Evolutionary conservation across 345 rosid genomes (phyloP).

Genomic region (Crucihimalaya himalaica): DNA sequence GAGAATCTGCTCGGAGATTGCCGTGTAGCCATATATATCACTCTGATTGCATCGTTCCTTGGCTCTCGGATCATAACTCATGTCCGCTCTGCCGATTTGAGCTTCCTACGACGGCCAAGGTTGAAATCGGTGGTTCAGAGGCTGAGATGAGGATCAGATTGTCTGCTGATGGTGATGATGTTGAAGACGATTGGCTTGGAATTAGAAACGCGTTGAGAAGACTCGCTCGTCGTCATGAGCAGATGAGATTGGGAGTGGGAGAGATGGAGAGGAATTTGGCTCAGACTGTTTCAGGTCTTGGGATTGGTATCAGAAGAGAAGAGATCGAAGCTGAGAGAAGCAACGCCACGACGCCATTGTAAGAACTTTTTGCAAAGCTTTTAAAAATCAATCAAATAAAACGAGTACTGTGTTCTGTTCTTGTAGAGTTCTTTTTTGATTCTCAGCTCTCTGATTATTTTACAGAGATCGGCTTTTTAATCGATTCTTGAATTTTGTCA

Average conservation of each 20-base stretch:
- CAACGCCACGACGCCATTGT: slow-evolving; percentile 7
- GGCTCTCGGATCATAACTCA: slow-evolving; percentile 56
- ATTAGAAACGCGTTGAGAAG: slow-evolving; percentile 39
- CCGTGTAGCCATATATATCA: slow-evolving; percentile 63
- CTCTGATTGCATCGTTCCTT: slow-evolving; percentile 57
- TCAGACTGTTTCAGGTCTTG: slow-evolving; percentile 31
- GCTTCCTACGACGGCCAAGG: slow-evolving; percentile 34
- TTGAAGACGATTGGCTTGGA: slow-evolving; percentile 43
- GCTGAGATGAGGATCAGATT: slow-evolving; percentile 35
- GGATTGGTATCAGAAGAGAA: slow-evolving; percentile 15
- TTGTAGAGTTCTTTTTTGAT: not conserved
- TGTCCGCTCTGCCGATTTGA: slow-evolving; percentile 65
- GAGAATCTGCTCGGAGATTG: slow-evolving; percentile 48
- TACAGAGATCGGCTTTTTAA: slow-evolving; percentile 16
- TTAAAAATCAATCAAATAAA: not conserved
- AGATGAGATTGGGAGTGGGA: slow-evolving; percentile 41
- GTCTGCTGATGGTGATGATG: slow-evolving; percentile 21
- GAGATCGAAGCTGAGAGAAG: slow-evolving; percentile 1
- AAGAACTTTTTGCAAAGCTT: not conserved
- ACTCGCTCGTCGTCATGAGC: slow-evolving; percentile 44
- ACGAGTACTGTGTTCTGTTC: slow-evolving; percentile 15
- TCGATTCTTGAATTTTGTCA: slow-evolving; percentile 4
- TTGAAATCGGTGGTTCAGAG: not conserved
- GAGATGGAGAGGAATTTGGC: slow-evolving; percentile 30
- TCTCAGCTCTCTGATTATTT: not conserved